Percentiles rank a stretch among this genome's conserved stretches.
Evolutionary conservation across 331 rosid genomes (phyloP).

Genomic region (Quercus tomentella): DNA sequence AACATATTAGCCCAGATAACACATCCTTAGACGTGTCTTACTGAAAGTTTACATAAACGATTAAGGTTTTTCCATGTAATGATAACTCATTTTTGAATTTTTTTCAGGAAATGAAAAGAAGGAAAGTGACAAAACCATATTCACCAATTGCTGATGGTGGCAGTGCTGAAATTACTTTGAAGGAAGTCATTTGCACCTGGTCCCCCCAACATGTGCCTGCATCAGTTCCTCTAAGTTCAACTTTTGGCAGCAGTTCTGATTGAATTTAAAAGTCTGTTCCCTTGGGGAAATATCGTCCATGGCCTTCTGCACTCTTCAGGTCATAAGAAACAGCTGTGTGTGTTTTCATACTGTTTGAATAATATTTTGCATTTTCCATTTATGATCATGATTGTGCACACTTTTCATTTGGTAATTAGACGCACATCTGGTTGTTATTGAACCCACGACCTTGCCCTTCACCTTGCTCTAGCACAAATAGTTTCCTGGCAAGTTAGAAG

Average conservation of each 20-base stretch:
- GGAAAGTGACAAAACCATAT: conserved; percentile 68
- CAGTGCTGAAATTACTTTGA: conserved; percentile 37
- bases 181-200: conserved; percentile 50
- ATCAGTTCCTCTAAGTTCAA: conserved; percentile 57
- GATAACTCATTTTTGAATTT: conserved; percentile 1
- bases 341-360: not conserved
- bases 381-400: not conserved
- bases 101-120: conserved; percentile 48
- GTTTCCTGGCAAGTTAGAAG: not conserved
- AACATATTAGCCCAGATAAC: not conserved
- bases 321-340: not conserved
- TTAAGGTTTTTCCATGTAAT: conserved; percentile 1
- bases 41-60: not conserved
- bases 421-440: too few species aligned
- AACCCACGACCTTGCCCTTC: too few species aligned
- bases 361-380: not conserved
- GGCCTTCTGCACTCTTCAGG: not conserved
- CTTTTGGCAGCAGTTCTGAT: conserved; percentile 57
- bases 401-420: not conserved
- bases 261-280: conserved; percentile 20
- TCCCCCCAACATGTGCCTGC: conserved; percentile 52
- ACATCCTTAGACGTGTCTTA: not conserved
- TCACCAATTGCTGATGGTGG: conserved; percentile 57
- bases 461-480: not conserved
- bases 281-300: not conserved